Evolutionary conservation across 768 basidiomycete genomes (phyloP), one percentile per base, ranked within the genome.

Genomic region (Chiua virens): DNA sequence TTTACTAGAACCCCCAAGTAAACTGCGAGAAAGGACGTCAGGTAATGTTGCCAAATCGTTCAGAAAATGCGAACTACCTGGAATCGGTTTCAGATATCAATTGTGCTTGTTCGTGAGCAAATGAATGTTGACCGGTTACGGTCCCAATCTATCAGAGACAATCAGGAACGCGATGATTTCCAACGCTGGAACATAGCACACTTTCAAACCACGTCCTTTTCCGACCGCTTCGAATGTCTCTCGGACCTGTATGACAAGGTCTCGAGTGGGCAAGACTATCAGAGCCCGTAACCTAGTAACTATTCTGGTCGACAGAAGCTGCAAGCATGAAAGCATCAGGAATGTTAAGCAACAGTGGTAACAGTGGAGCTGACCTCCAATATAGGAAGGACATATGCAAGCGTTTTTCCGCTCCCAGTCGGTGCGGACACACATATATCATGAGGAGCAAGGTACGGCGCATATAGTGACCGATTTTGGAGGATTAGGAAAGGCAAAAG

Each of bases 391-490:
- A 86, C 90, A 71, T 99, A 99, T n/a, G 92, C 90, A 25, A 99
- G 77, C 0, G 96, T 99, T 70, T 99, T 99, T 0, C 97, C 97
- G 59, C 94, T 97, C 21, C 97, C 97, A 0, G 97, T 99, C 1
- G 97, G 97, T 1, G 97, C 97, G 8, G 93, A 97, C 13, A 96
- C 89, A 58, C 94, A 95, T 13, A 94, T 79, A 69, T 99, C 97
- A 23, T 78, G 78, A 23, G 85, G 85, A 32, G 81, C 77, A 50
- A 79, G 65, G 58, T 81, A 85, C 0, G 90, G 85, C 38, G 77
- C 72, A 61, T 92, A 91, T 10, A 93, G 68, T 1, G 74, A 67
- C 44, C 73, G 53, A 17, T 75, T 63, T 42, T 72, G 45, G 15
- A 78, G 75, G 14, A 95, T 78, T 1, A 98, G 75, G 62, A 92